phyloP scores from a whole-genome alignment of 2,329 filamentous ascomycete species.

The Cladosporium cucumerinum region DNA sequence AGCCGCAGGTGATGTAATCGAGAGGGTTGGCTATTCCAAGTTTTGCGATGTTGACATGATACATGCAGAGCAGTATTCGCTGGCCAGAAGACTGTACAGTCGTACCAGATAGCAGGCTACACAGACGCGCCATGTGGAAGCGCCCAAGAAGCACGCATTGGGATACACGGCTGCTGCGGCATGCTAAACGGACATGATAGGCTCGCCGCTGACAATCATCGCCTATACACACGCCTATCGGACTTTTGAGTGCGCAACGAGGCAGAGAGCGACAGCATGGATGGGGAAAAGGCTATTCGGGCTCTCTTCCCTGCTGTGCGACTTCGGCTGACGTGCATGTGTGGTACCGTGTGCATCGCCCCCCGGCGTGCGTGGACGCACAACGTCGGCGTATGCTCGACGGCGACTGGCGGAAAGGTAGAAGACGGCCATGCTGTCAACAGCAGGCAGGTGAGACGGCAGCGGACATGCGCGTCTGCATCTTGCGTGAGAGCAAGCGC shows the following conservation, averaged over 20 bases:
- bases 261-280: neutral
- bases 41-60: neutral
- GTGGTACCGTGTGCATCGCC: neutral
- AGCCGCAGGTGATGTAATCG: neutral
- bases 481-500: neutral
- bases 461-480: constrained; percentile 1
- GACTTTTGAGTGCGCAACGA: neutral
- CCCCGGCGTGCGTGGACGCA: neutral
- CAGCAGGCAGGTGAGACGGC: neutral
- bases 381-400: constrained; percentile 1
- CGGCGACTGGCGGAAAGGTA: constrained; percentile 4
- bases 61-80: neutral
- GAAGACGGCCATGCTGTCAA: neutral
- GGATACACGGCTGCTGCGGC: neutral
- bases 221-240: neutral
- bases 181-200: constrained; percentile 5
- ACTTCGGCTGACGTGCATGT: constrained; percentile 9
- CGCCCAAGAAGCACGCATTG: neutral
- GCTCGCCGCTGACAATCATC: neutral
- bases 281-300: neutral
- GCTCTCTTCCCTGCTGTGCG: constrained; percentile 2
- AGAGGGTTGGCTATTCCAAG: neutral
- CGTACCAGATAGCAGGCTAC: neutral
- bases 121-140: constrained; percentile 1
- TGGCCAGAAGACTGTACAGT: neutral